A percentile compares a stretch with the other conserved stretches of the same genome.
Conservation (phyloP, 345 rosid genomes). For the Euphorbia lathyris region DNA sequence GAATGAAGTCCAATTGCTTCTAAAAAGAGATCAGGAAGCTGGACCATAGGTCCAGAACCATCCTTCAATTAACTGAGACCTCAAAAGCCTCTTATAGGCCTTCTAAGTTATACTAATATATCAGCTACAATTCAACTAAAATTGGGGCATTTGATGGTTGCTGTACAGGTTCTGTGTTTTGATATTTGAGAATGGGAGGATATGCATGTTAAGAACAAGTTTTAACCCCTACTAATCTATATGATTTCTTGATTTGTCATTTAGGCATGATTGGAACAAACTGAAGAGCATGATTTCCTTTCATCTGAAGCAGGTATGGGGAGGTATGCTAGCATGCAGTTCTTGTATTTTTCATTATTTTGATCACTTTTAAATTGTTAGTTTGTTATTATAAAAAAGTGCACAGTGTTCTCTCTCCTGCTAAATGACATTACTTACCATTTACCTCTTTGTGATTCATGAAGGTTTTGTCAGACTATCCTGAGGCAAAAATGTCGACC, state of each 20-base stretch:
- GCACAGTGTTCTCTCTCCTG: not conserved
- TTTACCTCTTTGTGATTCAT: slow-evolving; percentile 24
- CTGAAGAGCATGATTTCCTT: slow-evolving; percentile 70
- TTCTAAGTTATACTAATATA: not conserved
- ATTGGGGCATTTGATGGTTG: not conserved
- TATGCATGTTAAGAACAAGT: not conserved
- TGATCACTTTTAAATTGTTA: not conserved
- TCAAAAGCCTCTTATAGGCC: not conserved
- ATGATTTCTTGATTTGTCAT: slow-evolving; percentile 6
- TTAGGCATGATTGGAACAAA: slow-evolving; percentile 86
- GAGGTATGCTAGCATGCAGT: slow-evolving; percentile 53
- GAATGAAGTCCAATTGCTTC: not conserved
- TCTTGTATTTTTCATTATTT: slow-evolving; percentile 16
- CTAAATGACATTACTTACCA: slow-evolving; percentile 13
- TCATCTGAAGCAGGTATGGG: slow-evolving; percentile 95
- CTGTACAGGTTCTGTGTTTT: not conserved
- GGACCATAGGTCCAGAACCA: not conserved
- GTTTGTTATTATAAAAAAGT: slow-evolving; percentile 3
- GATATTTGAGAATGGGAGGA: not conserved
- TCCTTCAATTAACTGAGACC: not conserved
- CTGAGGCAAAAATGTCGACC: slow-evolving; percentile 60
- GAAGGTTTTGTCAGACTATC: slow-evolving; percentile 83
- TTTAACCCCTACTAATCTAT: not conserved
- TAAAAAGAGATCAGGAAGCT: not conserved
- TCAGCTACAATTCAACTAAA: not conserved